Base-by-base conservation (phyloP, 345 rosid genomes). In the Populus ilicifolia region DNA sequence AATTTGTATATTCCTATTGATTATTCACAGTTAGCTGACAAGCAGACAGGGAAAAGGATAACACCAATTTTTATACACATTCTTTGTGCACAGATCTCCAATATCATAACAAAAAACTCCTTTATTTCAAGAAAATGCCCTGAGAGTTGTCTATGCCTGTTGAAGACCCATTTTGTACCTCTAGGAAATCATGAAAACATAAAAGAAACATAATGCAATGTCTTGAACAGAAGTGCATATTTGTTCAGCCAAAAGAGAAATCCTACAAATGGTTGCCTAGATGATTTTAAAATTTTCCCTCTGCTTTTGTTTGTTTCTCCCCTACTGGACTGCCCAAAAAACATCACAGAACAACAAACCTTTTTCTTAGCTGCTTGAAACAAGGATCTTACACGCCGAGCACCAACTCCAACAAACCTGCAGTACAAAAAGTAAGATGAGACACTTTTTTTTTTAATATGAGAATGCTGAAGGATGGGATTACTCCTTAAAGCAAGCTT, bases 321-420 rank as follows among this genome's bases (percentile, higher is more conserved):
- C n/a, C 30, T n/a, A 9, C 70, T 44, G 30, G 69, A 38, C 13
- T 46, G 13, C 54, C 54, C 67, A 68, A 74, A 69, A 46, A 23
- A 41, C 17, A 7, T 25, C 20, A 20, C 46, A 72, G 80, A 75
- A 59, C 16, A 65, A 63, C 73, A 25, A 66, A 94, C 98, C 94
- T 93, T 94, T 76, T 94, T 94, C 83, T 93, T 94, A 74, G 98
- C 98, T 69, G 97, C 99, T 83, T 94, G 98, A 84, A 94, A 94
- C 72, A 94, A 89, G 75, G 99, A 93, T 87, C 99, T 87, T 72
- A 94, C 98, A 74, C 98, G 98, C 67, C 95, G 90, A 61, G 98
- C 98, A 81, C 98, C 99, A 75, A 96, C 99, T 39, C 99, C 99
- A 75, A 96, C 98, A 89, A 93, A 96, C 99, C 99, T 96, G 86